phyloP scores from a whole-genome alignment of 2,329 filamentous ascomycete genomes.

The Zopfia rhizophila region DNA sequence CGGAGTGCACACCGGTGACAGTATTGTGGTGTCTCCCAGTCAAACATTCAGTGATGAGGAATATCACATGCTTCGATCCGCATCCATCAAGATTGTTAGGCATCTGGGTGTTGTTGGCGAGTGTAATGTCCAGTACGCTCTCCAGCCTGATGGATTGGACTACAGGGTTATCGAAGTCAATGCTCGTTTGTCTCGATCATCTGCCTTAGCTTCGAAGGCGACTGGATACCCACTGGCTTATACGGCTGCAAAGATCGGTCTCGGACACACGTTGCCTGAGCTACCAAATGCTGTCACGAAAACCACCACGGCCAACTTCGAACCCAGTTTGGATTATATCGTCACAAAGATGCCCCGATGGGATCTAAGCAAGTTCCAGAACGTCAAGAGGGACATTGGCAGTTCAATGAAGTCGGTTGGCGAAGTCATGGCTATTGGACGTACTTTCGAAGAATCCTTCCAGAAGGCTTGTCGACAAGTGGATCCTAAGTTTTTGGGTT shows the following conservation, averaged over 20 bases:
- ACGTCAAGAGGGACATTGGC: constrained; percentile 96
- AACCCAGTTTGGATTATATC: constrained; percentile 96
- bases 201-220: constrained; percentile 95
- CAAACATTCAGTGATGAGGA: constrained; percentile 98
- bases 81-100: constrained; percentile 97
- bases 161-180: constrained; percentile 99
- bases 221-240: constrained; percentile 98
- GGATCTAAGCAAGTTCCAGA: constrained; percentile 99
- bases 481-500: constrained; percentile 89
- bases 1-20: constrained; percentile 97
- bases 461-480: constrained; percentile 99
- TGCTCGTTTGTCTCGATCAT: constrained; percentile 96
- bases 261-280: constrained; percentile 94
- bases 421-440: constrained; percentile 98
- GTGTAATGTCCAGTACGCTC: constrained; percentile 97
- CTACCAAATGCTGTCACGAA: constrained; percentile 98
- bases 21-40: constrained; percentile 95
- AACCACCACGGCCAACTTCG: constrained; percentile 98
- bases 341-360: constrained; percentile 99
- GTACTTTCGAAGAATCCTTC: constrained; percentile 98
- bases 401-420: constrained; percentile 99
- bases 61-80: constrained; percentile 98
- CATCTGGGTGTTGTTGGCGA: constrained; percentile 97
- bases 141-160: constrained; percentile 95
- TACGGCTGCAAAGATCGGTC: constrained; percentile 96